phyloP scores from a whole-genome alignment of 2,329 filamentous ascomycete genomes.

The Annulohypoxylon truncatum region DNA sequence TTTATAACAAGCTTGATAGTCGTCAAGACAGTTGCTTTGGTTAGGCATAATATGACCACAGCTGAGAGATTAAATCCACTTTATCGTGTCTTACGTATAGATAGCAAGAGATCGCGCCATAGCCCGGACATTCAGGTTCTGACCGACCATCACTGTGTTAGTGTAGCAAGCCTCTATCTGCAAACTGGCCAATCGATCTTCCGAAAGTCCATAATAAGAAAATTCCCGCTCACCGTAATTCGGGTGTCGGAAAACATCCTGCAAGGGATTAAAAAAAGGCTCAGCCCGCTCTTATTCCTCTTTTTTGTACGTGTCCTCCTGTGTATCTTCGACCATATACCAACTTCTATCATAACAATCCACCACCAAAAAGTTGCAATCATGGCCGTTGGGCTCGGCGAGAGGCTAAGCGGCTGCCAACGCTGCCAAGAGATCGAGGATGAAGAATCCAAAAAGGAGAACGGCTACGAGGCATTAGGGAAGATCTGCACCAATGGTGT shows the following conservation, averaged over 20 bases:
- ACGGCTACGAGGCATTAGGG: background rate
- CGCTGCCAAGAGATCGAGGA: conserved; percentile 46
- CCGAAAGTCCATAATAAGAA: conserved; percentile 34
- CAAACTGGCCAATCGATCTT: conserved; percentile 36
- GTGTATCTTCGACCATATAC: conserved; percentile 1
- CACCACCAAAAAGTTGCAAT: background rate
- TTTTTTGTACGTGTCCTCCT: conserved; percentile 11
- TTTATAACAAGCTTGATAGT: background rate
- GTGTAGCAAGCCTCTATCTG: conserved; percentile 24
- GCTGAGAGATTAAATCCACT: conserved; percentile 23
- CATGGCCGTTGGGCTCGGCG: conserved; percentile 39
- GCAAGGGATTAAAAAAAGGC: conserved; percentile 23
- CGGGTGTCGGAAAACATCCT: conserved; percentile 5
- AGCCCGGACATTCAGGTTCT: conserved; percentile 4
- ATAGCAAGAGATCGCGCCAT: conserved; percentile 34
- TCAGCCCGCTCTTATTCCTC: conserved; percentile 13
- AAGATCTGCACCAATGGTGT: conserved; percentile 3
- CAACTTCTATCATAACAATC: background rate
- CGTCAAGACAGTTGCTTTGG: background rate
- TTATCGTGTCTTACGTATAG: conserved; percentile 37
- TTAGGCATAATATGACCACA: conserved; percentile 13
- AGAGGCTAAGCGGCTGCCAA: conserved; percentile 34
- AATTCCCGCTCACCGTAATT: conserved; percentile 36
- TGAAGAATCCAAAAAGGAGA: conserved; percentile 37
- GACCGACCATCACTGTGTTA: conserved; percentile 18